These are phyloP conservation scores for Sherardia arvensis DNA, from an alignment of 257 asterid genomes.

Conservation along the genomic window DNA sequence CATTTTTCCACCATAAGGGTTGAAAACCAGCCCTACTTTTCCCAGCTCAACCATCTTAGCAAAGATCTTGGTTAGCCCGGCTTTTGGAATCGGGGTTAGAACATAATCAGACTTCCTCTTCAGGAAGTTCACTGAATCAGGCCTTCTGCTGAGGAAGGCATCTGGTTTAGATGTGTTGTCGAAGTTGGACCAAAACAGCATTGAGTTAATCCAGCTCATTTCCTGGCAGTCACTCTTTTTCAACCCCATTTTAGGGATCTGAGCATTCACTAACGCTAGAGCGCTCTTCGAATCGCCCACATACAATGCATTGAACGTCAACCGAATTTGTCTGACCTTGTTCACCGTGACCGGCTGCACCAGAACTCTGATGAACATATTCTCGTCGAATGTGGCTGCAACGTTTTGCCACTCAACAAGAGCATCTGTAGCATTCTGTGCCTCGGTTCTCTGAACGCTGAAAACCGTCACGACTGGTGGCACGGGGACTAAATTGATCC, in stretches of 20 bases:
- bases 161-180: background rate
- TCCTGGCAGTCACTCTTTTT: conserved; percentile 8
- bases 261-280: background rate
- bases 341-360: conserved; percentile 9
- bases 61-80: conserved; percentile 16
- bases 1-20: conserved; percentile 32
- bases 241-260: conserved; percentile 14
- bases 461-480: conserved; percentile 8
- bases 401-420: conserved; percentile 12
- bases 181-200: conserved; percentile 30
- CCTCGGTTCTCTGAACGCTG: background rate
- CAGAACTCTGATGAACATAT: conserved; percentile 17
- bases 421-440: background rate
- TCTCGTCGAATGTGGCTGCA: conserved; percentile 8
- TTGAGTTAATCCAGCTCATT: conserved; percentile 32
- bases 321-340: background rate
- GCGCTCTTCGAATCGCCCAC: conserved; percentile 13
- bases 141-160: background rate
- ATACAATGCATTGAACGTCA: conserved; percentile 9
- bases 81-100: background rate
- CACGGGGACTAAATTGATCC: conserved; percentile 10
- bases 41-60: conserved; percentile 18
- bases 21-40: conserved; percentile 17
- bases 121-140: conserved; percentile 5
- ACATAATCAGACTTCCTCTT: conserved; percentile 14